Base-by-base conservation (phyloP, 371 early-diverging fungal species). In the Mucor plumbeus region DNA sequence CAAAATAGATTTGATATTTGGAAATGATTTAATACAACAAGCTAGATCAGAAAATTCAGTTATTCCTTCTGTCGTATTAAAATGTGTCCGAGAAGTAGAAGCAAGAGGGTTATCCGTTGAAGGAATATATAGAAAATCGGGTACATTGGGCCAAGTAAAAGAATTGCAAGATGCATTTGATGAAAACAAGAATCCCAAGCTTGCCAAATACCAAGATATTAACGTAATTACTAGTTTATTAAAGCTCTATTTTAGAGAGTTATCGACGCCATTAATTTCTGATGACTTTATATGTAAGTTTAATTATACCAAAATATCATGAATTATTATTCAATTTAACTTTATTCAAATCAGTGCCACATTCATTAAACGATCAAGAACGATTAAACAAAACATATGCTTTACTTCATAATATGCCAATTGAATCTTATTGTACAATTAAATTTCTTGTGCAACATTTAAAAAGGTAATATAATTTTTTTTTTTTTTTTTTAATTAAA, bases 71-170 rank as follows among this genome's bases (percentile, higher is more conserved):
- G 21, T 72, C 11, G 40, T 72, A 3, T 33, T 62, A 19, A 61
- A 61, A 36, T 72, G 72, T 26, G 43, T 72, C 7, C 33, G 63
- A 58, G 65, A 72, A 54, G 61, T 72, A 5, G 72, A 72, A 44
- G 55, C 58, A 7, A 55, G 72, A 62, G 72, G 64, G 7, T 44
- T 67, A 19, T 21, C 35, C 15, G 56, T 53, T 38, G 80, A 79
- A 80, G 97, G 97, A 19, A 92, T 97, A 19, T 97, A 97, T 70
- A 89, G 97, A 60, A 94, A 94, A 69, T 93, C 94, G 0, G 97
- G 96, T 2, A 92, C 92, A 53, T 81, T 88, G 9, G 88, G 85
- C 34, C 94, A 94, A 53, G 88, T 94, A 69, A 81, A 87, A 44
- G 78, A 80, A 21, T 82, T 93, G 21, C 88, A 85, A 48, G 69